Evolutionary conservation across 1,284 basidiomycete genomes (phyloP).

Genomic region (Ceratobasidium sp.): DNA sequence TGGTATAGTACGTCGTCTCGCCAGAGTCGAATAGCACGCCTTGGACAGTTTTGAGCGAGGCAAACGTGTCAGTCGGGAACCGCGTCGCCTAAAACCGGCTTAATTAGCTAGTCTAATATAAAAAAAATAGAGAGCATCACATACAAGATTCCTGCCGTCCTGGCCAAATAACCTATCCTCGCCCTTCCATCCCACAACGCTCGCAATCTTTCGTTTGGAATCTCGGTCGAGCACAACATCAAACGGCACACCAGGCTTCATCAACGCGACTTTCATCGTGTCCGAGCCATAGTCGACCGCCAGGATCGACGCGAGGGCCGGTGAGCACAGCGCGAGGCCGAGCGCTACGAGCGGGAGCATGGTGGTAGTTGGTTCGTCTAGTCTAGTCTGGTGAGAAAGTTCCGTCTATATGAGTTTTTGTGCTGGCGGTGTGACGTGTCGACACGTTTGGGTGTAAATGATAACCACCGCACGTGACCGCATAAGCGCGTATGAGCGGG

Average conservation of each 20-base stretch:
- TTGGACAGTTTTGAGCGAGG: constrained; percentile 89
- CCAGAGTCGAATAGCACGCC: constrained; percentile 78
- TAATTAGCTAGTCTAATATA: neutral
- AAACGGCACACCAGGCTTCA: constrained; percentile 96
- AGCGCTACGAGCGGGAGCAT: constrained; percentile 20
- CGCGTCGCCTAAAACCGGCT: constrained; percentile 80
- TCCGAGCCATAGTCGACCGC: constrained; percentile 97
- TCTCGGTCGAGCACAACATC: constrained; percentile 97
- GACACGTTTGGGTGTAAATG: constrained; percentile 5
- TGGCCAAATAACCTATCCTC: constrained; percentile 90
- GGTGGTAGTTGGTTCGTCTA: neutral
- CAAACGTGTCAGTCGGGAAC: constrained; percentile 90
- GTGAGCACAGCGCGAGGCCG: constrained; percentile 19
- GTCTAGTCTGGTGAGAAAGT: neutral
- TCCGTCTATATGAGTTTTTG: neutral
- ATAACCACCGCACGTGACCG: constrained; percentile 35
- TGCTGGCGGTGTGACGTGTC: constrained; percentile 38
- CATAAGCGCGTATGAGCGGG: constrained; percentile 6
- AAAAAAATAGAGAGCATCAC: constrained; percentile 56
- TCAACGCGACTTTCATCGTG: constrained; percentile 95
- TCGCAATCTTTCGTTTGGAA: constrained; percentile 95
- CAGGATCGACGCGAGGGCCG: constrained; percentile 72
- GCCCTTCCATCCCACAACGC: constrained; percentile 86
- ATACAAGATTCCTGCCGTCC: constrained; percentile 88
- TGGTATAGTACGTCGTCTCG: constrained; percentile 69